Conservation (phyloP, 2,329 filamentous ascomycete species). For the Epichloe glyceriae region DNA sequence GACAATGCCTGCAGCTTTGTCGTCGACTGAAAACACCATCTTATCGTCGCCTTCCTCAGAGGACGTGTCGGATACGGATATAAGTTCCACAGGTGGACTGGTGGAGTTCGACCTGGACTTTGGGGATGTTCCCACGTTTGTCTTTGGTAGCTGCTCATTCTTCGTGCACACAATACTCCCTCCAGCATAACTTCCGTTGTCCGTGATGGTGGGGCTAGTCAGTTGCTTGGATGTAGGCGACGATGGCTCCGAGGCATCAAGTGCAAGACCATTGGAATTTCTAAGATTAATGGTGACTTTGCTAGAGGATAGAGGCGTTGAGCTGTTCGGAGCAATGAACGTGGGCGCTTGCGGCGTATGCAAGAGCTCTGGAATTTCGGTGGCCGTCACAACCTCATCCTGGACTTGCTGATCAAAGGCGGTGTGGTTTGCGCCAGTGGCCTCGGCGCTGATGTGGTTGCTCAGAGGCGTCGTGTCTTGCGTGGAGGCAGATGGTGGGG, state of each 20-base stretch:
- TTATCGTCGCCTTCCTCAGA: conserved; percentile 12
- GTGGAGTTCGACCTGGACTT: conserved; percentile 22
- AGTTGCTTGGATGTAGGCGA: not conserved
- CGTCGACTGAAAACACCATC: conserved; percentile 20
- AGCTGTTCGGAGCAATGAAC: conserved; percentile 17
- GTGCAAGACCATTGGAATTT: conserved; percentile 16
- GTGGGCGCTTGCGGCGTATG: conserved; percentile 24
- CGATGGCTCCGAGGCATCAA: not conserved
- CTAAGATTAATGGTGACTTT: conserved; percentile 49
- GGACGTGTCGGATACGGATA: conserved; percentile 23
- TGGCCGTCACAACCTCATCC: not conserved
- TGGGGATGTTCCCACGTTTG: not conserved
- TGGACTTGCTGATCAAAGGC: conserved; percentile 24
- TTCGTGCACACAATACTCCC: not conserved
- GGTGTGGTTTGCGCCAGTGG: conserved; percentile 13
- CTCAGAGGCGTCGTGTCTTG: not conserved
- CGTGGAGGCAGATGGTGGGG: conserved; percentile 32
- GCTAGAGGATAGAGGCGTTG: conserved; percentile 34
- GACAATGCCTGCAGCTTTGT: conserved; percentile 16
- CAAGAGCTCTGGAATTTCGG: not conserved
- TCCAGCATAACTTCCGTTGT: not conserved
- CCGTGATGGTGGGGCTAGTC: not conserved
- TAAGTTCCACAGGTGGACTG: conserved; percentile 32
- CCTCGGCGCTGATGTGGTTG: conserved; percentile 12
- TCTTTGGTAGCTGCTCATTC: not conserved